These are phyloP conservation scores for Begonia peltatifolia DNA, from an alignment of 306 rosid species.

Conservation along the genomic window DNA sequence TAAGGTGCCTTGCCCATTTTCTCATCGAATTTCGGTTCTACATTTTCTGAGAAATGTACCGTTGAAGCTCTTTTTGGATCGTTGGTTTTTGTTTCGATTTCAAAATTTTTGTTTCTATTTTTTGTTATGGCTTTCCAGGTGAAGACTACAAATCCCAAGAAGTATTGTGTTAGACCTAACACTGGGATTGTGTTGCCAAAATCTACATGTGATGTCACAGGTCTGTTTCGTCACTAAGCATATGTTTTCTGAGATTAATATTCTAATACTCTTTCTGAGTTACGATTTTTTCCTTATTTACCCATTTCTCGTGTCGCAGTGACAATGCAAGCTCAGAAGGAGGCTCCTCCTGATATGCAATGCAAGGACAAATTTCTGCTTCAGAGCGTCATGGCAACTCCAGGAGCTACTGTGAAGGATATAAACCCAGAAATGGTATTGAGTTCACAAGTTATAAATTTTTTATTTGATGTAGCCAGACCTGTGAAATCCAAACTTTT, in stretches of 20 bases:
- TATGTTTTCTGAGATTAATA: background rate
- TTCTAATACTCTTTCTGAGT: background rate
- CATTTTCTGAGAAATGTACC: background rate
- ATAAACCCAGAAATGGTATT: conserved; percentile 65
- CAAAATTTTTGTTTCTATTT: too few species aligned
- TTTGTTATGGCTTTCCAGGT: conserved; percentile 27
- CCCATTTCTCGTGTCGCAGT: conserved; percentile 21
- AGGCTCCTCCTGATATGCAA: conserved; percentile 62
- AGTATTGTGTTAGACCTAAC: conserved; percentile 94
- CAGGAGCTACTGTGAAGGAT: conserved; percentile 50
- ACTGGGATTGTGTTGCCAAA: conserved; percentile 77
- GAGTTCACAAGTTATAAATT: too few species aligned
- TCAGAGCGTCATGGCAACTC: conserved; percentile 46
- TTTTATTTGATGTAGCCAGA: too few species aligned
- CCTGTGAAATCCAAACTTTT: conserved; percentile 5
- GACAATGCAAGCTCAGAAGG: conserved; percentile 94
- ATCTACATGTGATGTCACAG: conserved; percentile 71
- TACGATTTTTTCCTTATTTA: conserved; percentile 4
- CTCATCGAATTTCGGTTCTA: conserved; percentile 3
- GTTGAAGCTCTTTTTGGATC: conserved; percentile 8
- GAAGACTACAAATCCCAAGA: conserved; percentile 86
- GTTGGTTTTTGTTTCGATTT: conserved; percentile 14
- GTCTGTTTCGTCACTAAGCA: conserved; percentile 5
- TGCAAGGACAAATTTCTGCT: conserved; percentile 93
- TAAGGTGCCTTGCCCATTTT: conserved; percentile 30